Base-by-base conservation (phyloP, 1,284 basidiomycete genomes). In the Leccinum solheimii region DNA sequence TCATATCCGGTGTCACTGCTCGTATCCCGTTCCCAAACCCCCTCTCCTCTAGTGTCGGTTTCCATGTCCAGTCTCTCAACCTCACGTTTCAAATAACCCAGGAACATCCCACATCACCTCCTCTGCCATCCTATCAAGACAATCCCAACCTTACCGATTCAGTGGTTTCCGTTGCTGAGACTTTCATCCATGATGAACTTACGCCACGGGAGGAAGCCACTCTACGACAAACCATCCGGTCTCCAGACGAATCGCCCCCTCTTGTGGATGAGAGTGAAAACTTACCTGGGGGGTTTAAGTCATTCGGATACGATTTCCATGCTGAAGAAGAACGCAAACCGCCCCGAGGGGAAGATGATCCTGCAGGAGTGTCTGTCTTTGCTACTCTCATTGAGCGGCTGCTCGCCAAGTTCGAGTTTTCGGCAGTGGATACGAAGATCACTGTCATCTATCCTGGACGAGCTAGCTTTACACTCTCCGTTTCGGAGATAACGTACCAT, bases 151-250 rank as follows among this genome's bases (percentile, higher is more conserved):
- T 96, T 8, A 79, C 91, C 7, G 85, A 88, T 52, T 94, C 92
- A 21, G 88, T 95, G 21, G 85, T 83, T 26, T 91, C 89, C 30
- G 85, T 92, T 7, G 91, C 94, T 1, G 91, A 92, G 68, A 87
- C 88, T 10, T 96, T 97, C 75, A 79, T 96, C 32, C 90, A 94
- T 61, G 84, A 92, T 65, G 92, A 95, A 69, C 79, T 96, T 51
- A 83, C 86, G 48, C 79, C 84, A 8, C 79, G 80, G 63, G 92
- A 96, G 70, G 91, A 88, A 69, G 85, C 84, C 14, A 79, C 83
- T 55, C 81, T 95, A n/a, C 84, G 86, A 66, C 80, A 87, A 64
- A 93, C 92, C 2, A 78, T 94, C 51, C 81, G 83, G 66, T 72
- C 79, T 55, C 80, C 83, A 55, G 66, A 72, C 52, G 65, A 62